Conservation (phyloP, 495 filamentous ascomycete genomes). For the Tuber indicum region DNA sequence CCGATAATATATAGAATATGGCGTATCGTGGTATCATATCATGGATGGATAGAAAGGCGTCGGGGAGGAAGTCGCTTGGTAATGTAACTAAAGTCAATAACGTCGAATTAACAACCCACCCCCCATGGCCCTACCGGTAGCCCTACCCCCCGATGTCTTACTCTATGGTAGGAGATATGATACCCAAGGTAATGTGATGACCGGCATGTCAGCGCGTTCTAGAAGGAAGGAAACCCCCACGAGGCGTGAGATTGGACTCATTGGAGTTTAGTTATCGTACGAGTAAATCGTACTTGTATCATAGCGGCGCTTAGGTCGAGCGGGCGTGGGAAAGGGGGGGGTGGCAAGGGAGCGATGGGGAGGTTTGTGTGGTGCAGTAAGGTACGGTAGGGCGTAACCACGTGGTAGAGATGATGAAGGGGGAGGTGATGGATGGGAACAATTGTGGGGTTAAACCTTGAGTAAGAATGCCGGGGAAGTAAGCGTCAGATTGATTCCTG, state of each 20-base stretch:
- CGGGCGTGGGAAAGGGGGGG: neutral
- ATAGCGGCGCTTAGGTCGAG: neutral
- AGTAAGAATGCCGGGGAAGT: neutral
- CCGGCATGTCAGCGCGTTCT: neutral
- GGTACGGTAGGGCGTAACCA: neutral
- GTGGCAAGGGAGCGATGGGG: neutral
- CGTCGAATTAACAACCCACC: neutral
- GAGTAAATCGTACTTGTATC: neutral
- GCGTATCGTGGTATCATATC: too few relatives aligned
- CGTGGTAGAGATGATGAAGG: neutral
- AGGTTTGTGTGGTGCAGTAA: neutral
- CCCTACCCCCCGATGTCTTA: neutral
- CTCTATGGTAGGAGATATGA: neutral
- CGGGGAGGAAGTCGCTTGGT: too few relatives aligned
- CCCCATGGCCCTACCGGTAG: neutral
- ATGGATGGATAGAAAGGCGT: too few relatives aligned
- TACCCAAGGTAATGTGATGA: neutral
- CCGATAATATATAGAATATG: too few relatives aligned
- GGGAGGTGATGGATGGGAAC: neutral
- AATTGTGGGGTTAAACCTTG: conserved; percentile 1
- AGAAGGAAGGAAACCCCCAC: neutral
- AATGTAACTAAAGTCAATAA: neutral
- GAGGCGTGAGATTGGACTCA: neutral
- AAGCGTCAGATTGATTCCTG: neutral
- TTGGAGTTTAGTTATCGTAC: neutral